A percentile compares a stretch with the other conserved stretches of the same genome.
Evolutionary conservation across 257 asterid genomes (phyloP).

Genomic region (Lithospermum erythrorhizon): DNA sequence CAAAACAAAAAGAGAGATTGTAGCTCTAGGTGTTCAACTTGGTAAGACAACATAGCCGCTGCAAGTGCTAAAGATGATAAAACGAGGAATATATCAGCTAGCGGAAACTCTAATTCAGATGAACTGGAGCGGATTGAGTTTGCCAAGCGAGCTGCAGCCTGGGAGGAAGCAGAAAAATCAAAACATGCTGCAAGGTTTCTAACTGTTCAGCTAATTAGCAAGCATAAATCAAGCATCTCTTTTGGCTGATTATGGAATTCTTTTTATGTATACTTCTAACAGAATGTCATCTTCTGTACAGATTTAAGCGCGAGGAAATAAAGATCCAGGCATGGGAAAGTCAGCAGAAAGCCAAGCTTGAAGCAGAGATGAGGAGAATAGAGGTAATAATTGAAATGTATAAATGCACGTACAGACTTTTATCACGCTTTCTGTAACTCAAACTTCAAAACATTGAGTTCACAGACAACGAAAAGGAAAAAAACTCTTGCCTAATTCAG

Average conservation of each 20-base stretch:
- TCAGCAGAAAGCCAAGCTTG: slow-evolving; percentile 81
- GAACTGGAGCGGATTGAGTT: slow-evolving; percentile 57
- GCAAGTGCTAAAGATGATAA: slow-evolving; percentile 86
- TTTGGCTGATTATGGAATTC: background rate
- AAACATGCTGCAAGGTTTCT: slow-evolving; percentile 77
- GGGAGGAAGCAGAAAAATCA: slow-evolving; percentile 90
- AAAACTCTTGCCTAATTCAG: background rate
- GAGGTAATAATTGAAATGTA: slow-evolving; percentile 39
- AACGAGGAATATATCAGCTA: slow-evolving; percentile 28
- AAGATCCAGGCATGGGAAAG: slow-evolving; percentile 96
- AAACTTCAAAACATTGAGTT: no score
- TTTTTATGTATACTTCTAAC: slow-evolving; percentile 4
- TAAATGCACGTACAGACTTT: background rate
- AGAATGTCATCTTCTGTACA: slow-evolving; percentile 12
- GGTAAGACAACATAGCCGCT: slow-evolving; percentile 98
- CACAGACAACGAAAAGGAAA: no score
- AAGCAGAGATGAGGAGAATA: slow-evolving; percentile 90
- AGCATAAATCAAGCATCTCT: background rate
- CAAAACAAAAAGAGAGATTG: slow-evolving; percentile 79
- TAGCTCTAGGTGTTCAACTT: slow-evolving; percentile 83
- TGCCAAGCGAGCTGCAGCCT: slow-evolving; percentile 75
- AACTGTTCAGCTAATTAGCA: slow-evolving; percentile 1
- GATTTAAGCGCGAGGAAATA: slow-evolving; percentile 84
- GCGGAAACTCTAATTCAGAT: slow-evolving; percentile 19
- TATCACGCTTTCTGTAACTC: background rate